phyloP scores from a whole-genome alignment of 495 filamentous ascomycete genomes.

The Amniculicola lignicola region DNA sequence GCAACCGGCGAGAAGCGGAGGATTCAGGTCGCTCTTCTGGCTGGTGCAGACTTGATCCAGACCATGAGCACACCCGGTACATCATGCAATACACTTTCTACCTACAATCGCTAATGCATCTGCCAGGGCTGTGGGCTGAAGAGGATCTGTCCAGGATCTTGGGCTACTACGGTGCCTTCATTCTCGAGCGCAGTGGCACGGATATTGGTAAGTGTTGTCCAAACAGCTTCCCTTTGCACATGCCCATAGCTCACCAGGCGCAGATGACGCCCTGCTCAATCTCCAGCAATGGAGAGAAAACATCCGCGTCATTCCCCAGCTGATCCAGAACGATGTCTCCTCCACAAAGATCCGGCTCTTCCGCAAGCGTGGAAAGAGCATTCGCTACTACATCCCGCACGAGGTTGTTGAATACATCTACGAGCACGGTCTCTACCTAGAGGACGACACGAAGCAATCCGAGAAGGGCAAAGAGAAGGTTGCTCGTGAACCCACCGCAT shows the following conservation, averaged over 20 bases:
- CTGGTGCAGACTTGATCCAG: slow-evolving; percentile 80
- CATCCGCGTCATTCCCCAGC: slow-evolving; percentile 82
- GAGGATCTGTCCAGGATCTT: slow-evolving; percentile 84
- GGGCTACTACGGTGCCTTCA: slow-evolving; percentile 81
- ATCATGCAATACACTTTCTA: background rate
- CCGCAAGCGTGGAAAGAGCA: slow-evolving; percentile 72
- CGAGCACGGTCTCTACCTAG: slow-evolving; percentile 67
- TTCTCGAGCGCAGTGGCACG: slow-evolving; percentile 85
- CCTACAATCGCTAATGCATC: background rate
- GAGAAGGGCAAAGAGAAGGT: slow-evolving; percentile 38
- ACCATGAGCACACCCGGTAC: slow-evolving; percentile 66
- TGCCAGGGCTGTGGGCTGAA: slow-evolving; percentile 67
- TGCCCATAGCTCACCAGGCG: background rate
- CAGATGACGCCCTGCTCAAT: slow-evolving; percentile 58
- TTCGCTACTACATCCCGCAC: slow-evolving; percentile 34
- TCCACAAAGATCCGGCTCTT: slow-evolving; percentile 87
- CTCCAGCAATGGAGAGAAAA: slow-evolving; percentile 72
- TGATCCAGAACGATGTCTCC: slow-evolving; percentile 86
- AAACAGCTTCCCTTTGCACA: background rate
- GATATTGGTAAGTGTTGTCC: slow-evolving; percentile 72
- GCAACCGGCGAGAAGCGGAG: slow-evolving; percentile 54
- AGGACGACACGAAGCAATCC: slow-evolving; percentile 50
- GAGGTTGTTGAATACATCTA: slow-evolving; percentile 64
- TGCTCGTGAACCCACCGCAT: slow-evolving; percentile 10
- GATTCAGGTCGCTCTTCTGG: slow-evolving; percentile 70